Base-by-base conservation (phyloP, 805 yeast genomes). In the Hanseniaspora vineae region DNA sequence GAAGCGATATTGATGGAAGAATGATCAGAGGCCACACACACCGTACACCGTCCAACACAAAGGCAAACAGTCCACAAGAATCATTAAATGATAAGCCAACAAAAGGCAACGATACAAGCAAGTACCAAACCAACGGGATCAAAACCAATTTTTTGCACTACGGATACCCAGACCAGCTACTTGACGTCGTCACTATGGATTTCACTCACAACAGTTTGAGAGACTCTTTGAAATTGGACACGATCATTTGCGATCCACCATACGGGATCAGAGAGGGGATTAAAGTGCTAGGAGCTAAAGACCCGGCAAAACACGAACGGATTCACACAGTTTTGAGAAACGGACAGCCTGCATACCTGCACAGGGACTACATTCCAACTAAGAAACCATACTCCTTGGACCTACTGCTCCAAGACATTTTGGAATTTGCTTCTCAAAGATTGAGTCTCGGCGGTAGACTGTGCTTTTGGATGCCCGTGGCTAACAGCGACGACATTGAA, bases 401-500 rank as follows among this genome's bases (percentile, higher is more conserved):
- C 53, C 68, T 77, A 42, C 67, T 92, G 53, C 67, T 92, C 39
- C 85, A 82, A 55, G 97, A 90, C 59, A 67, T 92, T 35, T 67
- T 92, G 39, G 63, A 70, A 18, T 92, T 83, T 68, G 75, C 95
- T 0, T 77, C 88, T 2, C 69, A 72, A 13, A 75, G 89, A 55
- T 69, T 92, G 47, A 84, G 84, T 0, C 65, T 78, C 2, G 77
- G 76, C 8, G 96, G 97, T 0, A 69, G 97, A 52, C 69, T 92
- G 35, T 85, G 92, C 29, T 89, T 88, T 63, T 92, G 98, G 98
- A 86, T 89, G 92, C 98, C 98, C 0, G 83, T 95, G 1, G 95
- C 96, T 1, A 88, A 89, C 60, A 95, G 85, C 57, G 94, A 84
- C 54, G 78, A 75, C 52, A 71, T 77, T 35, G 76, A 72, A 49